Evolutionary conservation across 2,329 filamentous ascomycete species (phyloP).

Genomic region (Paracoccidioides brasiliensis): DNA sequence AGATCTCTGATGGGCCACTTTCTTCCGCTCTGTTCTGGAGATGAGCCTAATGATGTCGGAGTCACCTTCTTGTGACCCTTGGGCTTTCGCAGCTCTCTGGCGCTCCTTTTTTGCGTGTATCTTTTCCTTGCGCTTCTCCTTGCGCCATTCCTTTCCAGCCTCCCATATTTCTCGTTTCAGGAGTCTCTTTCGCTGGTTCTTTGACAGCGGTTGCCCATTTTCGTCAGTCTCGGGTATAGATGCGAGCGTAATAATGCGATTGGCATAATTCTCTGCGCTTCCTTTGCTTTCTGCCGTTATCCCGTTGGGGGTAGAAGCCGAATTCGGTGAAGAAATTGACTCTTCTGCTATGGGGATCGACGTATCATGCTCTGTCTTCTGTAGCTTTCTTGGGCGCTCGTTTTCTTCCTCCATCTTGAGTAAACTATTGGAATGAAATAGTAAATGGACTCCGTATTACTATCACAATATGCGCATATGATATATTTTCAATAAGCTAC

Average conservation of each 20-base stretch:
- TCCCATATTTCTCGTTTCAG: slow-evolving; percentile 64
- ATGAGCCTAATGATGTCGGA: slow-evolving; percentile 8
- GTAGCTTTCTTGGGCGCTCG: slow-evolving; percentile 42
- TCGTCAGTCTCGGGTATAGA: slow-evolving; percentile 1
- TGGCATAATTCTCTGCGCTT: neutral
- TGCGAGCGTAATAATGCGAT: neutral
- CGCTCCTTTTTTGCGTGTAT: slow-evolving; percentile 40
- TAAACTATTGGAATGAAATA: neutral
- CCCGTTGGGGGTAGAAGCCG: neutral
- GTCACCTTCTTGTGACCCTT: slow-evolving; percentile 15
- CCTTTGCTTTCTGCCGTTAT: neutral
- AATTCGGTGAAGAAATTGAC: neutral
- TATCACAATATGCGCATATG: neutral
- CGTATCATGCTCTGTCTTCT: slow-evolving; percentile 36
- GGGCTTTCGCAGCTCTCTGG: slow-evolving; percentile 28
- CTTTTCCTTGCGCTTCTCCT: slow-evolving; percentile 46
- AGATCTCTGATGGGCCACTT: slow-evolving; percentile 20
- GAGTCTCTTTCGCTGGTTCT: slow-evolving; percentile 73
- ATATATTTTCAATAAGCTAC: too few species aligned
- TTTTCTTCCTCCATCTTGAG: slow-evolving; percentile 39
- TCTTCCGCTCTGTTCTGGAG: slow-evolving; percentile 6
- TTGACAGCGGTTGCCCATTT: slow-evolving; percentile 45
- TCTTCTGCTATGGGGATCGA: slow-evolving; percentile 11
- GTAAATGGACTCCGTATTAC: neutral
- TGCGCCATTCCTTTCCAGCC: slow-evolving; percentile 48